phyloP scores from a whole-genome alignment of 805 yeast species.

The Candida dajiaensis region DNA sequence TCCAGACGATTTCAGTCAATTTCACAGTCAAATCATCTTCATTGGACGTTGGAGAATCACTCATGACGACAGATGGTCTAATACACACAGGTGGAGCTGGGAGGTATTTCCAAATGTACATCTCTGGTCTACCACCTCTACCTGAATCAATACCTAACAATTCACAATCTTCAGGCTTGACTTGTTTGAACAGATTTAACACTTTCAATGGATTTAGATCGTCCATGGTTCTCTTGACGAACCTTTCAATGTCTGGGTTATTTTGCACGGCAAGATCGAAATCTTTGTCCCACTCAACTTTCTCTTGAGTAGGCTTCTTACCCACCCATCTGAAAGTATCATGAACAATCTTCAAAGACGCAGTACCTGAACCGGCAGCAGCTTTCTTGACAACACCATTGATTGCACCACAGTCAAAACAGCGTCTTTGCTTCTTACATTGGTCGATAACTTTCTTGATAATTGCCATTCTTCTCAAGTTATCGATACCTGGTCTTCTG shows the following conservation, averaged over 20 bases:
- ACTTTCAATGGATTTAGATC: slow-evolving; percentile 93
- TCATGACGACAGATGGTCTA: slow-evolving; percentile 93
- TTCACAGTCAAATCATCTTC: slow-evolving; percentile 97
- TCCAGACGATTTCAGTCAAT: slow-evolving; percentile 94
- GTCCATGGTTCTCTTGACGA: slow-evolving; percentile 81
- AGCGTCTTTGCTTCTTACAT: slow-evolving; percentile 91
- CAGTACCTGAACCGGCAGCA: slow-evolving; percentile 85
- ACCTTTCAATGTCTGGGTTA: slow-evolving; percentile 85
- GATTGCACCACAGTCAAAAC: slow-evolving; percentile 78
- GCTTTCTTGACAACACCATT: slow-evolving; percentile 98
- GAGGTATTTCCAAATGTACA: slow-evolving; percentile 92
- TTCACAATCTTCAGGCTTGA: slow-evolving; percentile 85
- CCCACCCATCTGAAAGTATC: slow-evolving; percentile 96
- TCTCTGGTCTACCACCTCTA: slow-evolving; percentile 89
- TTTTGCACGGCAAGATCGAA: slow-evolving; percentile 67
- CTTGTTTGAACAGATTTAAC: slow-evolving; percentile 78
- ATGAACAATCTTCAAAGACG: slow-evolving; percentile 91
- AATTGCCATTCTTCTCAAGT: slow-evolving; percentile 85
- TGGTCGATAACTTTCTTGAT: slow-evolving; percentile 81
- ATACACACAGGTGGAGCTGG: slow-evolving; percentile 99
- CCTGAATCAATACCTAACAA: slow-evolving; percentile 85
- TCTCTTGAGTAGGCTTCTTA: slow-evolving; percentile 81
- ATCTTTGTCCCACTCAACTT: slow-evolving; percentile 80
- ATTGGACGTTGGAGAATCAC: slow-evolving; percentile 81
- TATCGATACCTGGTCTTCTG: slow-evolving; percentile 83